Base-by-base conservation (phyloP, 768 basidiomycete genomes). In the Hemileccinum impolitum region DNA sequence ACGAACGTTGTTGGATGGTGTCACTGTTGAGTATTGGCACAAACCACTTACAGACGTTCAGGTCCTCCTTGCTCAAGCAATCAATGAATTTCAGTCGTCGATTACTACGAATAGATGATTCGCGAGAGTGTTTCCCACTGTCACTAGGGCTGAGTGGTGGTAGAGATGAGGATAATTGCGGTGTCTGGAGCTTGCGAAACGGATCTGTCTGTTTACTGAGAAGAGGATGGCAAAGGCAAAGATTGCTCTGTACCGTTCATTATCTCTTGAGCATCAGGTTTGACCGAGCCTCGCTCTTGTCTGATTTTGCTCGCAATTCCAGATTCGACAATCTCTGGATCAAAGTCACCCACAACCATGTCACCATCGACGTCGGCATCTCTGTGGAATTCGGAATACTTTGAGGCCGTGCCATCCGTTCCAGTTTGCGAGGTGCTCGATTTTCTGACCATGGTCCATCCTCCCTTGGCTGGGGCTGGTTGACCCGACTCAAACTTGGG, bases 81-180 rank as follows among this genome's bases (percentile, higher is more conserved):
- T 88, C 85, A 35, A 89, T 71, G 63, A 95, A 93, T 61, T 91
- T 94, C 52, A 84, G 77, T 45, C 82, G 80, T 55, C 87, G 78
- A 61, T 87, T 90, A 11, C 85, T 82, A 48, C 82, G 79, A 64
- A 91, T 87, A 10, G 89, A 91, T 15, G 79, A 77, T 66, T 90
- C 86, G 18, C 88, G 79, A 61, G 79, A 70, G 15, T 87, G 74
- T 56, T 81, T 86, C 60, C 81, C 82, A 9, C 47, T 52, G 11
- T 57, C 50, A 32, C 39, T 31, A 25, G 49, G 56, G 38, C 52
- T 25, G 19, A 51, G 26, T 11, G 36, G 36, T 19, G 41, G 37
- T 43, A 40, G 50, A 3, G 51, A 39, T 17, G 48, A 51, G 13
- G 53, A 51, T n/a, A 13, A 10, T 17, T 30, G 46, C 19, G 44